Percentiles rank a stretch among this genome's conserved stretches.
Conservation (phyloP, 23 red algal genomes). For the Gracilaria gracilis region DNA sequence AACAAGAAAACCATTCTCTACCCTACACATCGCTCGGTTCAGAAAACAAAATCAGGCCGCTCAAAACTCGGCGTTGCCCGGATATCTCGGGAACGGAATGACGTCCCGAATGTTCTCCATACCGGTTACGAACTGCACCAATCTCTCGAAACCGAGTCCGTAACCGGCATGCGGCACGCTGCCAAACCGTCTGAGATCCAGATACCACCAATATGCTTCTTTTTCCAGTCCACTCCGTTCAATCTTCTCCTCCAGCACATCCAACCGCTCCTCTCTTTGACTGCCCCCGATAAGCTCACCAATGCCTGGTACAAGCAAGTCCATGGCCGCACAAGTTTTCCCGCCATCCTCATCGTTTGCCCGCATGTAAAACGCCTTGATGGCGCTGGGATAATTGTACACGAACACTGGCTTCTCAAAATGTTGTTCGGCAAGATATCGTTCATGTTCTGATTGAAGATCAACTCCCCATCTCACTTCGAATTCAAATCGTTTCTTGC, state of each 20-base stretch:
- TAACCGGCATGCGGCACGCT: constrained; percentile 96
- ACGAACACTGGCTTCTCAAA: constrained; percentile 97
- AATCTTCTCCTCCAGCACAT: constrained; percentile 81
- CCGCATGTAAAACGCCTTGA: constrained; percentile 99
- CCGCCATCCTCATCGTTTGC: constrained; percentile 85
- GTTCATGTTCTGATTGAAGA: constrained; percentile 96
- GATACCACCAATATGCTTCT: constrained; percentile 95
- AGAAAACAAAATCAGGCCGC: not conserved
- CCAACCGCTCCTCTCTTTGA: constrained; percentile 87
- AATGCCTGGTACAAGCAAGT: constrained; percentile 96
- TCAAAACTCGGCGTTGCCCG: constrained; percentile 94
- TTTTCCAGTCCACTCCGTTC: constrained; percentile 72
- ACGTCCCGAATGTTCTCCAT: constrained; percentile 99
- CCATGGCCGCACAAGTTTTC: constrained; percentile 87
- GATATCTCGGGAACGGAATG: constrained; percentile 96
- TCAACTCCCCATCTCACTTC: constrained; percentile 88
- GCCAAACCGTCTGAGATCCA: constrained; percentile 94
- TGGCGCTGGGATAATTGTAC: constrained; percentile 92
- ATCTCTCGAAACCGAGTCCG: constrained; percentile 96
- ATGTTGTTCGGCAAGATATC: constrained; percentile 93
- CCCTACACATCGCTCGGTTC: too few relatives aligned
- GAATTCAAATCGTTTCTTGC: constrained; percentile 88
- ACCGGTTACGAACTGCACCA: constrained; percentile 97
- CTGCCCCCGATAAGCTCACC: constrained; percentile 97
- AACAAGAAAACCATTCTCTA: too few relatives aligned